Percentiles rank a stretch among this genome's conserved stretches.
Evolutionary conservation across 2,329 filamentous ascomycete genomes (phyloP).

Genomic region (Pseudogymnoascus sp.): DNA sequence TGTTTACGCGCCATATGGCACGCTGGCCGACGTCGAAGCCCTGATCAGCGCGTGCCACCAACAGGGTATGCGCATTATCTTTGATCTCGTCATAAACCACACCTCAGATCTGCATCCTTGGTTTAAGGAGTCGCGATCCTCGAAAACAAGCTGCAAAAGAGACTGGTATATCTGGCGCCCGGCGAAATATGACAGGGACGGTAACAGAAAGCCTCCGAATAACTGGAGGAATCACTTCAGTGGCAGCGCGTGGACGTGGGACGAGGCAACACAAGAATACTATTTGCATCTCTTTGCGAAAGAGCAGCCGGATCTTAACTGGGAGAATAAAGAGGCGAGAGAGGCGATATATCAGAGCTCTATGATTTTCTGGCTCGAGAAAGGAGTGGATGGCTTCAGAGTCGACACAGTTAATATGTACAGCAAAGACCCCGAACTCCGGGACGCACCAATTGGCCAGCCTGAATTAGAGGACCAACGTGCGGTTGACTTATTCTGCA

Average conservation of each 20-base stretch:
- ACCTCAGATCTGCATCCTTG: constrained; percentile 44
- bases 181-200: constrained; percentile 27
- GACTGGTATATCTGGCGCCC: constrained; percentile 60
- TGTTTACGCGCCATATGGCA: constrained; percentile 60
- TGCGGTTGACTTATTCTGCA: constrained; percentile 40
- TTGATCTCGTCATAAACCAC: constrained; percentile 69
- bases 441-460: constrained; percentile 49
- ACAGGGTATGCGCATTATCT: constrained; percentile 56
- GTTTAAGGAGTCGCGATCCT: constrained; percentile 47
- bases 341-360: constrained; percentile 61
- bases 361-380: constrained; percentile 72
- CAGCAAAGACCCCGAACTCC: constrained; percentile 52
- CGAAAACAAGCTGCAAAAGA: constrained; percentile 41
- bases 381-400: constrained; percentile 66
- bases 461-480: constrained; percentile 41
- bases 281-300: constrained; percentile 69
- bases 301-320: constrained; percentile 79
- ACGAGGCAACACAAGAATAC: constrained; percentile 64
- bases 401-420: constrained; percentile 69
- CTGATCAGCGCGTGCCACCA: constrained; percentile 52
- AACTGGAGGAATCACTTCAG: constrained; percentile 62
- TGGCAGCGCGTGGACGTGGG: constrained; percentile 60
- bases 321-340: constrained; percentile 62
- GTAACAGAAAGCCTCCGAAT: constrained; percentile 43
- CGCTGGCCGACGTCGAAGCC: constrained; percentile 55